These are phyloP conservation scores for Nyctanthes arbortristis DNA, from an alignment of 257 asterid species.

Conservation along the genomic window DNA sequence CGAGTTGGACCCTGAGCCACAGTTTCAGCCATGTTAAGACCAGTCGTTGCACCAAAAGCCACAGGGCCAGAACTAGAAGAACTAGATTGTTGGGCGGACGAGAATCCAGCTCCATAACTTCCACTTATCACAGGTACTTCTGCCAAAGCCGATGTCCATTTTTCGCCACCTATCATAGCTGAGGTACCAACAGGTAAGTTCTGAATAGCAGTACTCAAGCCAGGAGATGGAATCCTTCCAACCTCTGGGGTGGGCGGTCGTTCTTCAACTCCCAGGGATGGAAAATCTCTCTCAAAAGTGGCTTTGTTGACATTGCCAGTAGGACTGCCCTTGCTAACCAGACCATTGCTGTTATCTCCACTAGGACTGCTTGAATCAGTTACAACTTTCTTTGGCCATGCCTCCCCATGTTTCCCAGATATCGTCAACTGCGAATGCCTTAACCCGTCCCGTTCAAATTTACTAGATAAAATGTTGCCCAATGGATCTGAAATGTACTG, in stretches of 20 bases:
- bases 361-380: slow-evolving; percentile 36
- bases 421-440: slow-evolving; percentile 72
- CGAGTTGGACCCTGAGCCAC: slow-evolving; percentile 73
- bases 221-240: slow-evolving; percentile 79
- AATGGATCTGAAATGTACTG: slow-evolving; percentile 50
- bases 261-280: slow-evolving; percentile 59
- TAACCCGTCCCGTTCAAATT: slow-evolving; percentile 61
- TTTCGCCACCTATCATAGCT: slow-evolving; percentile 54
- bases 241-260: slow-evolving; percentile 45
- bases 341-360: slow-evolving; percentile 42
- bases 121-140: slow-evolving; percentile 55
- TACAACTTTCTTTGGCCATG: slow-evolving; percentile 48
- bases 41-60: slow-evolving; percentile 37
- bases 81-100: slow-evolving; percentile 38
- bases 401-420: slow-evolving; percentile 56
- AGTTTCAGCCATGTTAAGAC: slow-evolving; percentile 84
- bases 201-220: slow-evolving; percentile 50
- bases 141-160: slow-evolving; percentile 80
- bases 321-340: slow-evolving; percentile 36
- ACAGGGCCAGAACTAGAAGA: slow-evolving; percentile 38
- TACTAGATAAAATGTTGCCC: slow-evolving; percentile 35
- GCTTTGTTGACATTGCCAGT: slow-evolving; percentile 42
- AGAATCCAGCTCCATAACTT: no score
- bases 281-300: slow-evolving; percentile 60
- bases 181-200: slow-evolving; percentile 51